Percentiles rank a stretch among this genome's conserved stretches.
phyloP scores from a whole-genome alignment of 2,329 filamentous ascomycete species.

The Cadophora gregata region DNA sequence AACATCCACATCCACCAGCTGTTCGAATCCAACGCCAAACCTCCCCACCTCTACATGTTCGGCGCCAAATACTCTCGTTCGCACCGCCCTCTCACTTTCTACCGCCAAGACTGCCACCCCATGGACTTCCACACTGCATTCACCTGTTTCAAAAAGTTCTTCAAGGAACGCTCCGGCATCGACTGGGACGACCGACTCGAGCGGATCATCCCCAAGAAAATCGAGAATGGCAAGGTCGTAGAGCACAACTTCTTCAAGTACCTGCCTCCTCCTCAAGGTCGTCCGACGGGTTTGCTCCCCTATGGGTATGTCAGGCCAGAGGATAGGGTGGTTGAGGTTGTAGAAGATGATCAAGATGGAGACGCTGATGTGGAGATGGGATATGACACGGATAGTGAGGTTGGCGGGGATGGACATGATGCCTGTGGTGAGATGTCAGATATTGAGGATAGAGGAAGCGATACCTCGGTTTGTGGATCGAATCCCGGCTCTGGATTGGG shows the following conservation, averaged over 20 bases:
- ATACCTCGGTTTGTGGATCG: neutral
- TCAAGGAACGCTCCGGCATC: constrained; percentile 61
- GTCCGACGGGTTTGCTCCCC: constrained; percentile 34
- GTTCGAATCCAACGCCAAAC: constrained; percentile 65
- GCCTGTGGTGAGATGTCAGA: neutral
- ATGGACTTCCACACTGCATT: constrained; percentile 54
- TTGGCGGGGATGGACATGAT: constrained; percentile 28
- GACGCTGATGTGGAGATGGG: constrained; percentile 20
- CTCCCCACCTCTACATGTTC: constrained; percentile 65
- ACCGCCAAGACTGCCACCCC: constrained; percentile 48
- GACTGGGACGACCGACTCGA: constrained; percentile 61
- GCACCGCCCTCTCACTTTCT: constrained; percentile 43
- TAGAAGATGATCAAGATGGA: neutral
- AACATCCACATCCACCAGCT: constrained; percentile 55
- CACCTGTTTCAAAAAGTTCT: constrained; percentile 60
- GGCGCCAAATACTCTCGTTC: constrained; percentile 54
- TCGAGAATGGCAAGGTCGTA: constrained; percentile 7
- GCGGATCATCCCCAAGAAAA: constrained; percentile 4
- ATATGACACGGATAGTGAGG: constrained; percentile 34
- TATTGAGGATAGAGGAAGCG: neutral
- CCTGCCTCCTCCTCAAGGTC: constrained; percentile 24
- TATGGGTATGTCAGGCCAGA: constrained; percentile 33
- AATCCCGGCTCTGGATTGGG: neutral
- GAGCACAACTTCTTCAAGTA: constrained; percentile 23
- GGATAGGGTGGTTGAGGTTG: constrained; percentile 14